Base-by-base conservation (phyloP, 2,329 filamentous ascomycete genomes). In the Diaporthe vexans region DNA sequence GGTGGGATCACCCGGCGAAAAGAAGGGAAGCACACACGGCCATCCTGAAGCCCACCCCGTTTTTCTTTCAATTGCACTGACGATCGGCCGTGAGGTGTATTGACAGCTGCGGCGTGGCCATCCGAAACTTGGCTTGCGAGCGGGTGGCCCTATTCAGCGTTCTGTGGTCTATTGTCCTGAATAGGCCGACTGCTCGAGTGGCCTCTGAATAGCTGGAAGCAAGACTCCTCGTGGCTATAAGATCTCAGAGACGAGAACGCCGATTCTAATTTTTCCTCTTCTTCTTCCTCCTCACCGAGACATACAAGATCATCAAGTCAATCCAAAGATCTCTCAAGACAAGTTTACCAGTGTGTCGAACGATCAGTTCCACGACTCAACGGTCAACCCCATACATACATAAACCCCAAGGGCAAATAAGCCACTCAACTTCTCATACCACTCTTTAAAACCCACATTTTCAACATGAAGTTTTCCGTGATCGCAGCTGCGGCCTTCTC, bases 381-480 rank as follows among this genome's bases (percentile, higher is more conserved):
- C 63, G 72, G 68, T 75, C 74, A 68, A 48, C 59, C 59, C 40
- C 13, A 17, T 43, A 43, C 40, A 19, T 15, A 40, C 67, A 71
- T 40, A 59, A 56, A 51, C 13, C 35, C 63, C 26, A 21, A 26
- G 17, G 35, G 58, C 58, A 26, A 43, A 40, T 7, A 6, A 61
- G 35, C n/a, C 58, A 61, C 35, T 40, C 69, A 56, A 26, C 52
- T 63, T 52, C 48, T 59, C 72, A 67, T 46, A 35, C 19, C 40
- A n/a, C 11, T 37, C 71, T 46, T 54, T 58, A 56, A 70, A 24
- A 19, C 46, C 46, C 43, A 65, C 51, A 26, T n/a, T 24, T 37
- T 59, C 77, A 80, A 33, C 52, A 82, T 82, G 81, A 82, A 78
- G 78, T 78, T 80, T 69, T 73, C 77, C 69, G 65, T 78, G 46